phyloP scores from a whole-genome alignment of 1,284 basidiomycete species.

The Moesziomyces parantarcticus region DNA sequence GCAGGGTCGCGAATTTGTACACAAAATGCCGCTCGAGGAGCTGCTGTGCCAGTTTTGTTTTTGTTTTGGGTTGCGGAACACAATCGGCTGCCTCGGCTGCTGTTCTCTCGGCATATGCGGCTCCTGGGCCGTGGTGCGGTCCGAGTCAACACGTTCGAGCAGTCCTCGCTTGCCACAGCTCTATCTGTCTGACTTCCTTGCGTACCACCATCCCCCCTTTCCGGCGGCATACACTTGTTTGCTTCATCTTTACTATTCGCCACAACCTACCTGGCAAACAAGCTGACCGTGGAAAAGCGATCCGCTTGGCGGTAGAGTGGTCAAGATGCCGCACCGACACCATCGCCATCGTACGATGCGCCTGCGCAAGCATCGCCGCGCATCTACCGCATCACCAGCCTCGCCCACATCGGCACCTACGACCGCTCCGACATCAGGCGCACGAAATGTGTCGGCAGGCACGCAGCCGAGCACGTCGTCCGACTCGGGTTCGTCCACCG shows the following conservation, averaged over 20 bases:
- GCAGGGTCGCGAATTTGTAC: background rate
- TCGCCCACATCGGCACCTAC: background rate
- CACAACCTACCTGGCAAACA: too few relatives aligned
- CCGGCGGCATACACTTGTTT: background rate
- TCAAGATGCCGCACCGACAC: constrained; percentile 24
- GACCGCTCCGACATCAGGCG: background rate
- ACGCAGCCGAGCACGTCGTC: constrained; percentile 1
- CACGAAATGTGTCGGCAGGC: constrained; percentile 9
- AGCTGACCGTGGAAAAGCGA: too few relatives aligned
- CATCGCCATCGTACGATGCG: constrained; percentile 33
- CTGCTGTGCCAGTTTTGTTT: background rate
- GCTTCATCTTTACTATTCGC: background rate
- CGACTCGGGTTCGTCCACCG: constrained; percentile 15
- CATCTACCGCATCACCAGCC: background rate
- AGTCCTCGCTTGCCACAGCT: too few relatives aligned
- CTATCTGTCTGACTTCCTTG: background rate
- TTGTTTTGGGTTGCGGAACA: background rate
- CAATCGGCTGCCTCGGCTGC: too few relatives aligned
- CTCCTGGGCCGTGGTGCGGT: too few relatives aligned
- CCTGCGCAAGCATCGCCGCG: constrained; percentile 28
- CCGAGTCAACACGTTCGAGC: background rate
- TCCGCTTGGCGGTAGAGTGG: too few relatives aligned
- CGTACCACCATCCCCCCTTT: too few relatives aligned
- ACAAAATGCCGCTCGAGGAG: background rate
- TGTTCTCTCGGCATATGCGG: too few relatives aligned